Percentiles rank a stretch among this genome's conserved stretches.
phyloP scores from a whole-genome alignment of 306 rosid species.

The Sindora glabra region DNA sequence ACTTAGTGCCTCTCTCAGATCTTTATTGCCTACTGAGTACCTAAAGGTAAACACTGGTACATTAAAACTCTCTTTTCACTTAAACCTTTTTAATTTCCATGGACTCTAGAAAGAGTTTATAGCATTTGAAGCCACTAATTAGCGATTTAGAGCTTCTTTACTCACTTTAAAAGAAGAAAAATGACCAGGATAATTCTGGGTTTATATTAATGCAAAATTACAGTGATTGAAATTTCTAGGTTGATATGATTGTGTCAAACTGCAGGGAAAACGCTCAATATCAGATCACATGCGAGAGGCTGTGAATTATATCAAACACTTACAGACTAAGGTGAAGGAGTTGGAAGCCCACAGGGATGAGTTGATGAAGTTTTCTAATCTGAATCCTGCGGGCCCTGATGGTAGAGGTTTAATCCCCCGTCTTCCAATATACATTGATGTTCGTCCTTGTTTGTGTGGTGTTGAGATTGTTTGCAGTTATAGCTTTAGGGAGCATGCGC shows the following conservation, averaged over 20 bases:
- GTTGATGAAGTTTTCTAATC: constrained; percentile 10
- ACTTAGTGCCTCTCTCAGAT: constrained; percentile 45
- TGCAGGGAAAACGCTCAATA: constrained; percentile 64
- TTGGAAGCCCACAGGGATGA: constrained; percentile 33
- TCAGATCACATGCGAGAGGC: constrained; percentile 61
- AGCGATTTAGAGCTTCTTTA: too few relatives aligned
- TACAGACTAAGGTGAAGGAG: constrained; percentile 31
- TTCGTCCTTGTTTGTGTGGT: constrained; percentile 37
- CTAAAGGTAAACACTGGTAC: constrained; percentile 20
- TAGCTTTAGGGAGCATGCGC: constrained; percentile 14
- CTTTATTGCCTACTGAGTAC: constrained; percentile 36
- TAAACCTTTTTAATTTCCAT: background rate
- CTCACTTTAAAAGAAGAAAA: too few relatives aligned
- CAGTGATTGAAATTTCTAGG: background rate
- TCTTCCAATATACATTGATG: constrained; percentile 12
- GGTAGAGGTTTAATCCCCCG: background rate
- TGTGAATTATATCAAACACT: constrained; percentile 45
- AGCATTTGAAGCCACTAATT: too few relatives aligned
- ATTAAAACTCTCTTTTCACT: background rate
- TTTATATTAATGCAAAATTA: background rate
- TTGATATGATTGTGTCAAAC: background rate
- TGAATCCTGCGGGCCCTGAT: constrained; percentile 1
- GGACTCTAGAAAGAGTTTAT: too few relatives aligned
- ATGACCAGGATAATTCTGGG: background rate
- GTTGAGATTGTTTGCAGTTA: constrained; percentile 38